A percentile compares a stretch with the other conserved stretches of the same genome.
Evolutionary conservation across 177 flowering plant genomes (phyloP).

Genomic region (Tripterygium wilfordii): DNA sequence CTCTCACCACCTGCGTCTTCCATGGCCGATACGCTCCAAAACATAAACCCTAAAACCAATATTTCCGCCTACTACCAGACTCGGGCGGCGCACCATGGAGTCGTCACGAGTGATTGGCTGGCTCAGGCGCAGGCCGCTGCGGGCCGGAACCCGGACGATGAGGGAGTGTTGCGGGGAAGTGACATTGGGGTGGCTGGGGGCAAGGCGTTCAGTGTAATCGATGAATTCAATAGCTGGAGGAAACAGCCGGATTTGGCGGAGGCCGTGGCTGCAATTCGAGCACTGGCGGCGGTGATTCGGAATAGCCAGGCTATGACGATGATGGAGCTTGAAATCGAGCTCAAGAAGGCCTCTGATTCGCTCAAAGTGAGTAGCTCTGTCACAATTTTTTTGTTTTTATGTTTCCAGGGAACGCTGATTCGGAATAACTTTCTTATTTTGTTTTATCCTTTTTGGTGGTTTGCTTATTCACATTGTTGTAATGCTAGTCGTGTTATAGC

Average conservation of each 20-base stretch:
- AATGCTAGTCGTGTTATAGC: too few species aligned
- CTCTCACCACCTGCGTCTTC: constrained; percentile 18
- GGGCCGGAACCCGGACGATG: constrained; percentile 16
- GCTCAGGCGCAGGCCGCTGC: constrained; percentile 93
- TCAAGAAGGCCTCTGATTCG: constrained; percentile 87
- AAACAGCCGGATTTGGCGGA: constrained; percentile 96
- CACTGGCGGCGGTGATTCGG: constrained; percentile 80
- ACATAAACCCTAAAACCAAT: constrained; percentile 40
- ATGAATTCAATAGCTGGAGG: constrained; percentile 89
- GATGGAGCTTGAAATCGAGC: constrained; percentile 98
- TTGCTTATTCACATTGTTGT: too few species aligned
- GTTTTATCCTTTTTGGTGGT: not conserved
- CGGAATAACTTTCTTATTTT: not conserved
- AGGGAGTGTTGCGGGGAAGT: not conserved
- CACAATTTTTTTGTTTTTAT: not conserved
- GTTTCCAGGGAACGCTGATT: not conserved
- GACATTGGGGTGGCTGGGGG: constrained; percentile 9
- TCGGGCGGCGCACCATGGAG: constrained; percentile 84
- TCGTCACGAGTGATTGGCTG: constrained; percentile 91
- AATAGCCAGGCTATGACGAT: constrained; percentile 81
- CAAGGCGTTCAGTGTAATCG: constrained; percentile 67
- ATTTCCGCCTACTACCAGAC: constrained; percentile 93
- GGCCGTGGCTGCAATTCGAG: constrained; percentile 98
- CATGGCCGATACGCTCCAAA: constrained; percentile 33
- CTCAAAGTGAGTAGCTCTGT: constrained; percentile 51